Conservation (phyloP, 306 rosid genomes). For the Begonia masoniana region DNA sequence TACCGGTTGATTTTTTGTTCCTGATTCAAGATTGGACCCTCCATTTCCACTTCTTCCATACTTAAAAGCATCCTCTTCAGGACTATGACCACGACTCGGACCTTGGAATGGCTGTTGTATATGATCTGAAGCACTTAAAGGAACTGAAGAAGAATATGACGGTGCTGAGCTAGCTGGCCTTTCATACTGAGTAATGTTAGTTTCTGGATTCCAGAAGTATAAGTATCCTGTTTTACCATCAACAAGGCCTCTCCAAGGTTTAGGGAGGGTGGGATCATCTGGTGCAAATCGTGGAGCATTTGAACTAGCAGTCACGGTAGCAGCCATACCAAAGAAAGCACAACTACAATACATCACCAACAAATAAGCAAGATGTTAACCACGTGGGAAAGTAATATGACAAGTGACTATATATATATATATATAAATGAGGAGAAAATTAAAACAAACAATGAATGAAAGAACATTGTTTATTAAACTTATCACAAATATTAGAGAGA, state of each 20-base stretch:
- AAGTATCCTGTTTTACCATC: constrained; percentile 98
- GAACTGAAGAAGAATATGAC: constrained; percentile 38
- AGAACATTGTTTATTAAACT: too few relatives aligned
- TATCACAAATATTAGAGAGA: too few relatives aligned
- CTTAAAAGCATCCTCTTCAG: constrained; percentile 37
- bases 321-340: constrained; percentile 55
- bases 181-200: constrained; percentile 92
- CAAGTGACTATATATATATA: background rate
- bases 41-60: constrained; percentile 49
- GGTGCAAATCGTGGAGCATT: constrained; percentile 95
- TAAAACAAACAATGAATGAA: too few relatives aligned
- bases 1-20: constrained; percentile 46
- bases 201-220: constrained; percentile 98
- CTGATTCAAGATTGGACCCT: constrained; percentile 37
- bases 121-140: constrained; percentile 69
- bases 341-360: constrained; percentile 19
- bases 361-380: background rate
- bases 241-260: constrained; percentile 93
- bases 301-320: constrained; percentile 84
- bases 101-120: constrained; percentile 61
- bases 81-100: constrained; percentile 27
- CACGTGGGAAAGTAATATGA: background rate
- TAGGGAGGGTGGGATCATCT: constrained; percentile 86
- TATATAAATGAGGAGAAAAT: background rate
- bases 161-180: constrained; percentile 44